These are phyloP conservation scores for Pulveroboletus sp. DNA, from an alignment of 768 basidiomycete species.

Conservation along the genomic window DNA sequence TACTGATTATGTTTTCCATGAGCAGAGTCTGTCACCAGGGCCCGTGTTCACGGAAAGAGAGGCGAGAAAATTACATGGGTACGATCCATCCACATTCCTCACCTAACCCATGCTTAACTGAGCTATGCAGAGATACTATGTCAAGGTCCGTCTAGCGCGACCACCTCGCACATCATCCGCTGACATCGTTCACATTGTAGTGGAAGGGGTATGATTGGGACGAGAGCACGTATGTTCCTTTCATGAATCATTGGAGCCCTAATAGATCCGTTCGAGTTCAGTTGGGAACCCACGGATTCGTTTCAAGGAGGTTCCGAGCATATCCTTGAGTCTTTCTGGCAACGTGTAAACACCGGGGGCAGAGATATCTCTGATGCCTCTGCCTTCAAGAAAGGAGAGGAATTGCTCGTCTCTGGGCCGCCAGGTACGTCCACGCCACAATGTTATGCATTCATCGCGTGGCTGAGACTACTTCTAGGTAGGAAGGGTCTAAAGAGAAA, in stretches of 20 bases:
- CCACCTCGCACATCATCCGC: not conserved
- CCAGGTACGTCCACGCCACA: constrained; percentile 41
- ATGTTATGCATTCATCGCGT: not conserved
- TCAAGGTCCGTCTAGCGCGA: constrained; percentile 43
- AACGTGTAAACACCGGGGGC: constrained; percentile 28
- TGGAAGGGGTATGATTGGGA: constrained; percentile 57
- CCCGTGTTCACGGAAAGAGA: constrained; percentile 45
- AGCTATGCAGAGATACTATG: constrained; percentile 47
- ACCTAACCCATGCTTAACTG: constrained; percentile 10
- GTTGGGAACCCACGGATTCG: constrained; percentile 66
- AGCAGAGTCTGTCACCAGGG: constrained; percentile 51
- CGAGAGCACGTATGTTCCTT: constrained; percentile 53
- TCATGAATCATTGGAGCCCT: not conserved
- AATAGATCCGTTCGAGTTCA: constrained; percentile 25
- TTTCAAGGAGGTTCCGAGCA: constrained; percentile 55
- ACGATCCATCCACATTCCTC: constrained; percentile 11
- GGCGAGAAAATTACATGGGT: constrained; percentile 53
- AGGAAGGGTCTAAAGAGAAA: constrained; percentile 18
- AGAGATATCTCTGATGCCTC: constrained; percentile 48
- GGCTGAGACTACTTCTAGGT: constrained; percentile 13
- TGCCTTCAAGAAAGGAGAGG: constrained; percentile 52
- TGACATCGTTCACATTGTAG: constrained; percentile 30
- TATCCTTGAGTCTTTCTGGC: constrained; percentile 40
- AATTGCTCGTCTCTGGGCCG: constrained; percentile 52
- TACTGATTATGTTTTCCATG: not conserved